Conservation (phyloP, 352 stramenopile genomes). For the Phytophthora rubi region DNA sequence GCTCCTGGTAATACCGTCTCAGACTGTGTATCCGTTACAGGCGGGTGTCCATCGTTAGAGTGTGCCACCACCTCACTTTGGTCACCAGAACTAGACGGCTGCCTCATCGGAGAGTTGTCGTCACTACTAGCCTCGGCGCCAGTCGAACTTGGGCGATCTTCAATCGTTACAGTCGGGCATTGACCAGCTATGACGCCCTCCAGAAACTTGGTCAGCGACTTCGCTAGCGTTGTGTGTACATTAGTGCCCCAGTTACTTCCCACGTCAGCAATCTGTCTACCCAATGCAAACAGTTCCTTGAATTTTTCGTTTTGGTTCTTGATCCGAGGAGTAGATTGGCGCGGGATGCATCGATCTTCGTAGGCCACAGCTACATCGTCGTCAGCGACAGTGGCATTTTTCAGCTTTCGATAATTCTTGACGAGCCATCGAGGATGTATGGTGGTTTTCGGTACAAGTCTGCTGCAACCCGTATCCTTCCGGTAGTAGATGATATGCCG, state of each 20-base stretch:
- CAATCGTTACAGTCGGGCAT: background rate
- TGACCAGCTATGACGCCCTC: conserved; percentile 1
- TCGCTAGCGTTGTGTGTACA: background rate
- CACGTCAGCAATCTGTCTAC: conserved; percentile 7
- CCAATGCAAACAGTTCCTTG: conserved; percentile 4
- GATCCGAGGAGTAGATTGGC: background rate
- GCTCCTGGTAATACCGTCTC: background rate
- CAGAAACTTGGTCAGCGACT: background rate
- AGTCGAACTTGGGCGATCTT: background rate
- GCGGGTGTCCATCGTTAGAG: background rate
- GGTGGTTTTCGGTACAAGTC: conserved; percentile 4
- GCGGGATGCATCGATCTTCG: conserved; percentile 3
- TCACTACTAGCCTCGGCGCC: background rate
- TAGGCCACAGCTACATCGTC: background rate
- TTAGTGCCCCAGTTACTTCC: background rate
- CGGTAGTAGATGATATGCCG: conserved; percentile 18
- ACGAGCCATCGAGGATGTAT: conserved; percentile 12
- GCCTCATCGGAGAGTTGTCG: background rate
- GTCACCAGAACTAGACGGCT: background rate
- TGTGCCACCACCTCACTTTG: background rate
- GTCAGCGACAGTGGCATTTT: background rate
- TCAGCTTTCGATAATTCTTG: conserved; percentile 8
- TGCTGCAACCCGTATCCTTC: conserved; percentile 3
- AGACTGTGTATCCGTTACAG: background rate
- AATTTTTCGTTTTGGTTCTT: conserved; percentile 12